These are phyloP conservation scores for Zelonia costaricensis DNA, from an alignment of 208 protist species.

Conservation along the genomic window DNA sequence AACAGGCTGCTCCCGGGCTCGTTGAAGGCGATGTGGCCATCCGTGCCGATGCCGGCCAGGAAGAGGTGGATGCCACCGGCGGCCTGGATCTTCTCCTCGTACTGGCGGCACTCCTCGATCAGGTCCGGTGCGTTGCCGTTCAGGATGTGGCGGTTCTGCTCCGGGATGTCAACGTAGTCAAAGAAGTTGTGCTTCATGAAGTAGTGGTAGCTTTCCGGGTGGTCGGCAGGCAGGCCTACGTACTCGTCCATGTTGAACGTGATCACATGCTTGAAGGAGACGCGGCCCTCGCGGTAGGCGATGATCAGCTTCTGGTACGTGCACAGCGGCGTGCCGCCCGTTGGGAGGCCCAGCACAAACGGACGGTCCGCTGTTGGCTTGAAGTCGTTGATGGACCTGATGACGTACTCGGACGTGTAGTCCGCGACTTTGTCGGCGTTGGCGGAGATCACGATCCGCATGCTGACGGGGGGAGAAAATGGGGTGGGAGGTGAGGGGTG, in stretches of 20 bases:
- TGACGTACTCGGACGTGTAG: constrained; percentile 86
- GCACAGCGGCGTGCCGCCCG: constrained; percentile 83
- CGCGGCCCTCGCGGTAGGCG: constrained; percentile 74
- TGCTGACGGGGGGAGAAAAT: constrained; percentile 32
- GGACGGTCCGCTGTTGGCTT: constrained; percentile 67
- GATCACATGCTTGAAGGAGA: constrained; percentile 93
- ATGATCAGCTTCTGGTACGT: constrained; percentile 93
- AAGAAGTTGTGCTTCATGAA: constrained; percentile 97
- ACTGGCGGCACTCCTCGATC: constrained; percentile 87
- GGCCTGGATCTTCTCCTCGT: constrained; percentile 91
- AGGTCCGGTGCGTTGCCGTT: constrained; percentile 92
- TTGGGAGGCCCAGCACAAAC: constrained; percentile 95
- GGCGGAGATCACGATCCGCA: constrained; percentile 93
- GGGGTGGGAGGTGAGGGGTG: not conserved
- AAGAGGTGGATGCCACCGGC: constrained; percentile 95
- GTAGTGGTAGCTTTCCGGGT: constrained; percentile 95
- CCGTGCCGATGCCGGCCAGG: constrained; percentile 93
- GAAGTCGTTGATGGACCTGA: constrained; percentile 88
- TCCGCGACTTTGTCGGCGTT: constrained; percentile 65
- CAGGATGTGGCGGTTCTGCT: constrained; percentile 92
- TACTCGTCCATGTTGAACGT: constrained; percentile 98
- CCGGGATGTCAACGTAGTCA: constrained; percentile 92
- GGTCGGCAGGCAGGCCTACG: constrained; percentile 83
- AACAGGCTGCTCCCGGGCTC: constrained; percentile 93
- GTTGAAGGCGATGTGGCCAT: constrained; percentile 96